Base-by-base conservation (phyloP, 345 rosid genomes). In the Microcos paniculata region DNA sequence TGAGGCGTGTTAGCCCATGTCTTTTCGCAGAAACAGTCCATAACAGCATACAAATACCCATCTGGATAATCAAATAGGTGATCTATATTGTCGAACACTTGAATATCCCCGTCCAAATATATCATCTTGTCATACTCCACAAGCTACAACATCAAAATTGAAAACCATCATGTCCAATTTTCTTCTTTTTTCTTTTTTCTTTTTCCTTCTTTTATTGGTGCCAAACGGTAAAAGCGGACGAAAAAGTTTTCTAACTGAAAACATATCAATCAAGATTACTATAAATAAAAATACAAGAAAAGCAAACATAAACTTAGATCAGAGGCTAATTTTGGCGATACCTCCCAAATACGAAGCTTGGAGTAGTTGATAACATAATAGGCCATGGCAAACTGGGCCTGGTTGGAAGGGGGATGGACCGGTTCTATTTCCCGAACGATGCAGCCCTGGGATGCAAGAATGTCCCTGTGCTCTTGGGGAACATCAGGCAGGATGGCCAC, bases 341-440 rank as follows among this genome's bases (percentile, higher is more conserved):
- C 95, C 91, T 89, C 92, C 95, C 95, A 91, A 51, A 91, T 89
- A 33, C 95, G 91, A 67, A 91, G 95, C 63, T 91, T 91, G 23
- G 93, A 89, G 82, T 91, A 91, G 79, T 89, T 91, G 80, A 91
- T 86, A 78, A 91, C 90, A 57, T 89, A 90, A 31, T 90, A 87
- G 10, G 94, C 84, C 94, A 90, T 86, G 56, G 94, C 87, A 35
- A 87, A 90, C 73, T 81, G 79, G 0, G 81, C 78, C 61, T 85
- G 83, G 74, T 84, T 90, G 56, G 80, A 80, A 11, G 93, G 95
- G 0, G 93, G 93, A 56, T 81, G 21, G 0, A 91, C 78, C 0
- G 95, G 93, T 10, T 87, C 82, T 0, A 91, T 91, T 75, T 87
- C 89, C 10, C 85, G 82, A 49, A 91, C 71, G 8, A 87, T 78